Percentiles rank a stretch among this genome's conserved stretches.
Evolutionary conservation across 352 stramenopile species (phyloP).

Genomic region (Phytophthora quininea): DNA sequence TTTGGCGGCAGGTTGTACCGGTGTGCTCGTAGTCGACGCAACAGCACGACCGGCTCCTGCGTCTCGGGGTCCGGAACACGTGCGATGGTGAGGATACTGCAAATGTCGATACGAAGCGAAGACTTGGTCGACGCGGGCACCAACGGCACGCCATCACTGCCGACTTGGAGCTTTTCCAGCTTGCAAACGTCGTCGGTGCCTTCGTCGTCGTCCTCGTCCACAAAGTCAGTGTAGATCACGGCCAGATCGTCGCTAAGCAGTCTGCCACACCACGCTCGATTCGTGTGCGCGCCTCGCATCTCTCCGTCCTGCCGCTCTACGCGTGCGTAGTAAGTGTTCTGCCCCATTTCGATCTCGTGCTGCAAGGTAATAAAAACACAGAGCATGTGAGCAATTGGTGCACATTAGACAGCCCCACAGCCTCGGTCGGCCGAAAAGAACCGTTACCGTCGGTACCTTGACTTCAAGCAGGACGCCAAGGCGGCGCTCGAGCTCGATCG

Average conservation of each 20-base stretch:
- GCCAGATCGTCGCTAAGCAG: slow-evolving; percentile 47
- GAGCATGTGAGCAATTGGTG: not conserved
- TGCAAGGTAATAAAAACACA: slow-evolving; percentile 12
- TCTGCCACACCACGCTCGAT: slow-evolving; percentile 42
- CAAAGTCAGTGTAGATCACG: slow-evolving; percentile 48
- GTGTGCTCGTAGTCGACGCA: slow-evolving; percentile 45
- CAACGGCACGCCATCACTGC: slow-evolving; percentile 22
- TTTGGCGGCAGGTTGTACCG: slow-evolving; percentile 57
- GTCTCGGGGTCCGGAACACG: slow-evolving; percentile 27
- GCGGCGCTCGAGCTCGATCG: slow-evolving; percentile 38
- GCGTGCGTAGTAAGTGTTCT: slow-evolving; percentile 41
- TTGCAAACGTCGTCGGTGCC: slow-evolving; percentile 15
- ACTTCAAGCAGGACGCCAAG: slow-evolving; percentile 45
- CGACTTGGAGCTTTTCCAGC: slow-evolving; percentile 16
- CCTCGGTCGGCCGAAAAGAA: slow-evolving; percentile 11
- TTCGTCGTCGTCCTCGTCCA: slow-evolving; percentile 53
- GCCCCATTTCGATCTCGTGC: slow-evolving; percentile 39
- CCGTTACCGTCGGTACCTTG: slow-evolving; percentile 42
- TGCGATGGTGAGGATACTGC: slow-evolving; percentile 35
- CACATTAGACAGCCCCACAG: slow-evolving; percentile 1
- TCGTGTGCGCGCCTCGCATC: slow-evolving; percentile 43
- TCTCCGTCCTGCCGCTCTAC: slow-evolving; percentile 46
- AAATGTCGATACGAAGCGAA: slow-evolving; percentile 37
- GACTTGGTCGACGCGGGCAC: slow-evolving; percentile 14
- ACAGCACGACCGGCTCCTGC: slow-evolving; percentile 34